phyloP scores from a whole-genome alignment of 129 eudicot species.

The Silybum marianum region DNA sequence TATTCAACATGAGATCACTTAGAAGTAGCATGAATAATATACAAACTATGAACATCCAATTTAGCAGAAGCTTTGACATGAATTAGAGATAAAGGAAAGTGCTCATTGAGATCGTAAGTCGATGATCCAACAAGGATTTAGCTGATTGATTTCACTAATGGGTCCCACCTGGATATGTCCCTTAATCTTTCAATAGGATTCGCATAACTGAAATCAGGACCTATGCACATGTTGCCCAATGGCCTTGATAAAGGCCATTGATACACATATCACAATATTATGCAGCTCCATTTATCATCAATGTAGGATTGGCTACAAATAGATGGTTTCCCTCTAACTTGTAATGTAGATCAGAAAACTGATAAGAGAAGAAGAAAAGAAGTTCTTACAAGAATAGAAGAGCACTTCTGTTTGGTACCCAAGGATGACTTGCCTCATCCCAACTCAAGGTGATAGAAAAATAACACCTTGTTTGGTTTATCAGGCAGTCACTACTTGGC shows the following conservation, averaged over 20 bases:
- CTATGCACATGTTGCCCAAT: background rate
- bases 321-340: background rate
- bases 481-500: conserved; percentile 4
- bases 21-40: background rate
- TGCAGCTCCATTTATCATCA: too few species aligned
- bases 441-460: background rate
- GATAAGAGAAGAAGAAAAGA: background rate
- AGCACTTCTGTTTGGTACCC: conserved; percentile 1
- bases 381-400: conserved; percentile 26
- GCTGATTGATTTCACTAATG: background rate
- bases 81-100: too few species aligned
- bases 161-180: background rate
- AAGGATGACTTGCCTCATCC: background rate
- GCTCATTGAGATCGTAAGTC: background rate
- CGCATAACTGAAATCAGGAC: background rate
- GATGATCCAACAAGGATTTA: background rate
- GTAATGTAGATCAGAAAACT: background rate
- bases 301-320: conserved; percentile 6
- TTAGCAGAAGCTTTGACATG: background rate
- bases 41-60: background rate
- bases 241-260: too few species aligned
- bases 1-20: background rate
- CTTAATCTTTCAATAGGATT: background rate
- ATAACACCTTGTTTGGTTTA: background rate
- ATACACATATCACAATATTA: too few species aligned